A percentile compares a stretch with the other conserved stretches of the same genome.
These are phyloP conservation scores for Physcomitrellopsis africana DNA, from an alignment of 225 moss, liverwort and hornwort genomes.

Conservation along the genomic window DNA sequence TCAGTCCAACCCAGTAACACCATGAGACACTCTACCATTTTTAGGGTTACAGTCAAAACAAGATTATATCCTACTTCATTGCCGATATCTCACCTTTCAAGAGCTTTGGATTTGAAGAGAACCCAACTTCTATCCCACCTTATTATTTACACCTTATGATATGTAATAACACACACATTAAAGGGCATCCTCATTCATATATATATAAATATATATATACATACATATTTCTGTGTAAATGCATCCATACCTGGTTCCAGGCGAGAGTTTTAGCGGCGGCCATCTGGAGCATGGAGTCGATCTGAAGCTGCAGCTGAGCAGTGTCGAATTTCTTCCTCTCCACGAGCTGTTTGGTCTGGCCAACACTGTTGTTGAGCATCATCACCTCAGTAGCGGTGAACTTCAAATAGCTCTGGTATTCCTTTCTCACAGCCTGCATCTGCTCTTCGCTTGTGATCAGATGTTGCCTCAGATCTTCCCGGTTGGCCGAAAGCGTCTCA, in stretches of 20 bases:
- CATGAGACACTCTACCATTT: too few species aligned
- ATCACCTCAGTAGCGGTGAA: constrained; percentile 53
- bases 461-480: constrained; percentile 61
- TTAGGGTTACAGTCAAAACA: too few species aligned
- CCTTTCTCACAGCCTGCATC: constrained; percentile 50
- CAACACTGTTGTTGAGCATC: constrained; percentile 72
- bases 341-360: constrained; percentile 30
- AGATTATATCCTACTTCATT: too few species aligned
- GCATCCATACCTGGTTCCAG: constrained; percentile 60
- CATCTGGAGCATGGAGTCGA: constrained; percentile 64
- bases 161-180: too few species aligned
- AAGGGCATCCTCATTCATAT: not conserved
- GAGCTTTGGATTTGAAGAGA: not conserved
- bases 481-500: constrained; percentile 72
- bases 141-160: too few species aligned
- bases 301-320: constrained; percentile 53
- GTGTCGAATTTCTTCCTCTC: constrained; percentile 62
- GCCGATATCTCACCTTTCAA: too few species aligned
- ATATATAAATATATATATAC: not conserved
- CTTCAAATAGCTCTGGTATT: constrained; percentile 59
- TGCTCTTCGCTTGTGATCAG: constrained; percentile 51
- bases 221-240: too few species aligned
- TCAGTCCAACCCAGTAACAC: not conserved
- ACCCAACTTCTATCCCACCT: not conserved
- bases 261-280: constrained; percentile 60